Base-by-base conservation (phyloP, 257 asterid species). In the Scutellaria baicalensis region DNA sequence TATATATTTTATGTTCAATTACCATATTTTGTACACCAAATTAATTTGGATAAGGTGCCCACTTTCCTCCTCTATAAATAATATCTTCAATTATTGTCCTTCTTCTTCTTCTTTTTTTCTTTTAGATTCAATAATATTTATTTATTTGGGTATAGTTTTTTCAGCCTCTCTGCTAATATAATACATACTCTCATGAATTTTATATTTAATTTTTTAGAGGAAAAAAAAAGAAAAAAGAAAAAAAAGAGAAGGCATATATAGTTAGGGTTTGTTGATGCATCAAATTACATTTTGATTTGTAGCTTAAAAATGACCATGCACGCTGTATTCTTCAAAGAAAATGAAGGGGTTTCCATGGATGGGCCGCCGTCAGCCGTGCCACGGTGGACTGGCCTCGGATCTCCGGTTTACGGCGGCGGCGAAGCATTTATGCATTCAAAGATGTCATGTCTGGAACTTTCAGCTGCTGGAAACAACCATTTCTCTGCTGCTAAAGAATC, bases 371-470 rank as follows among this genome's bases (percentile, higher is more conserved):
- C 59, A 5, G 38, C 82, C 12, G 73, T 60, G 75, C 83, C 89
- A 9, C 82, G 84, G 83, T 85, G 90, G 96, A 59, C 42, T n/a
- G 72, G 69, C 27, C 63, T 74, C 33, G 84, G 84, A 71, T 72
- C 79, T 72, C 89, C 79, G 59, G 69, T 2, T 80, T 63, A 14
- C 70, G 23, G 27, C 70, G 64, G 59, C 39, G 17, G 59, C 47
- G 80, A 52, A 16, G 77, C 70, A 71, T 72, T 79, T 59, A 80
- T 69, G 66, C 87, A 62, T 10, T 70, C 84, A 56, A 86, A 81
- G 61, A 7, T 79, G 64, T 17, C 82, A 10, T 72, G 71, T 23
- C 66, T 68, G 47, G 85, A 78, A 48, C 77, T 70, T 35, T 55
- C 84, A 38, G 59, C 69, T 18, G 70, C 23, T 14, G 75, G 60